phyloP scores from a whole-genome alignment of 805 yeast genomes.

The Candida sanyiensis region DNA sequence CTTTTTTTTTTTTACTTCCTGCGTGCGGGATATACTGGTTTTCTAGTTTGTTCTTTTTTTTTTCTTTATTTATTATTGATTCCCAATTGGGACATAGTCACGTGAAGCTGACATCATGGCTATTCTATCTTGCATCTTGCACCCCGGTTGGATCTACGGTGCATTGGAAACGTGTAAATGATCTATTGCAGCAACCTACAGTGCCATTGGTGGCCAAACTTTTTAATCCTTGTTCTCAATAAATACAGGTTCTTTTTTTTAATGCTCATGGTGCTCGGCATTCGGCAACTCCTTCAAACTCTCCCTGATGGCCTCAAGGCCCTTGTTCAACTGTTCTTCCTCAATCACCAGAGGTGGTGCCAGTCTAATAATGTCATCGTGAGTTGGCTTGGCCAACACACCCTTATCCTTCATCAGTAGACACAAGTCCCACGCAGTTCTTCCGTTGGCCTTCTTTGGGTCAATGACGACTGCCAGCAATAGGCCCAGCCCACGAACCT shows the following conservation, averaged over 20 bases:
- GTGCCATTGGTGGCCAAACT: no score
- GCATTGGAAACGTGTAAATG: no score
- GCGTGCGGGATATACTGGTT: no score
- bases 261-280: constrained; percentile 40
- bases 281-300: constrained; percentile 52
- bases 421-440: constrained; percentile 96
- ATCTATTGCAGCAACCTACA: no score
- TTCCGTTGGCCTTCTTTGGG: constrained; percentile 73
- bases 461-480: constrained; percentile 90
- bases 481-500: constrained; percentile 68
- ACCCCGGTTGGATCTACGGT: no score
- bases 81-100: no score
- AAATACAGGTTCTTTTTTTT: background rate
- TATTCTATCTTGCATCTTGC: no score
- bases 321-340: constrained; percentile 77
- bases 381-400: constrained; percentile 93
- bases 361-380: constrained; percentile 88
- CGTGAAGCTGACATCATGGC: no score
- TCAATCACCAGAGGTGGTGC: constrained; percentile 95
- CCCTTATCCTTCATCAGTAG: constrained; percentile 83
- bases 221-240: no score
- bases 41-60: no score
- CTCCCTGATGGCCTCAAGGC: constrained; percentile 65
- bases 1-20: no score
- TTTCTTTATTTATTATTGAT: no score